Evolutionary conservation across 371 early-diverging fungal species (phyloP).

Genomic region (Lichtheimia ornata): DNA sequence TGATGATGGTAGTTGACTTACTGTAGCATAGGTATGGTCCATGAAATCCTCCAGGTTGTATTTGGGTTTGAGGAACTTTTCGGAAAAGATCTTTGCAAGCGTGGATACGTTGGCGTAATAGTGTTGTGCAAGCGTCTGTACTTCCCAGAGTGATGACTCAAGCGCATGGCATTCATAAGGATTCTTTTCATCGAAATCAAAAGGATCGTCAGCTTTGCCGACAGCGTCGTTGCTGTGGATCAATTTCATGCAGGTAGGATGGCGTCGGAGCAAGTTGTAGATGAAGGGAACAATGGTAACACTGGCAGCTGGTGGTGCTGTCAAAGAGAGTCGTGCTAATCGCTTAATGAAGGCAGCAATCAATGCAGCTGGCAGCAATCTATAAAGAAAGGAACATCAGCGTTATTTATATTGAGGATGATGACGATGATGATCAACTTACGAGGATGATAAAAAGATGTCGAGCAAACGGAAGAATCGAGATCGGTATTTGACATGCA

Average conservation of each 20-base stretch:
- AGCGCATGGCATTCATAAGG: slow-evolving; percentile 82
- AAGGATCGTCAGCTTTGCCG: slow-evolving; percentile 65
- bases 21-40: slow-evolving; percentile 88
- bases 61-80: slow-evolving; percentile 82
- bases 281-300: slow-evolving; percentile 85
- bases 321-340: slow-evolving; percentile 79
- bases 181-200: slow-evolving; percentile 62
- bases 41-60: slow-evolving; percentile 92
- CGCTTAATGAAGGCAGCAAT: slow-evolving; percentile 93
- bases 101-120: slow-evolving; percentile 85
- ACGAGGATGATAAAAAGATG: slow-evolving; percentile 86
- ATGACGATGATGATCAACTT: slow-evolving; percentile 24
- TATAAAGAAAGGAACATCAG: slow-evolving; percentile 21
- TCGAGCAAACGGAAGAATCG: slow-evolving; percentile 89
- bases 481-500: slow-evolving; percentile 91
- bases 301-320: slow-evolving; percentile 85
- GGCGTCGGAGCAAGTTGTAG: slow-evolving; percentile 87
- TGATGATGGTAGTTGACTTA: slow-evolving; percentile 18
- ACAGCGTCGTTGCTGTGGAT: slow-evolving; percentile 69
- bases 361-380: slow-evolving; percentile 84
- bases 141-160: slow-evolving; percentile 92
- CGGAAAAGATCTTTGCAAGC: slow-evolving; percentile 81
- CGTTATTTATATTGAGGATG: background rate
- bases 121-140: slow-evolving; percentile 80
- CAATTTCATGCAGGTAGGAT: slow-evolving; percentile 84